A percentile compares a stretch with the other conserved stretches of the same genome.
phyloP scores from a whole-genome alignment of 306 rosid genomes.

The Lathyrus tuberosus region DNA sequence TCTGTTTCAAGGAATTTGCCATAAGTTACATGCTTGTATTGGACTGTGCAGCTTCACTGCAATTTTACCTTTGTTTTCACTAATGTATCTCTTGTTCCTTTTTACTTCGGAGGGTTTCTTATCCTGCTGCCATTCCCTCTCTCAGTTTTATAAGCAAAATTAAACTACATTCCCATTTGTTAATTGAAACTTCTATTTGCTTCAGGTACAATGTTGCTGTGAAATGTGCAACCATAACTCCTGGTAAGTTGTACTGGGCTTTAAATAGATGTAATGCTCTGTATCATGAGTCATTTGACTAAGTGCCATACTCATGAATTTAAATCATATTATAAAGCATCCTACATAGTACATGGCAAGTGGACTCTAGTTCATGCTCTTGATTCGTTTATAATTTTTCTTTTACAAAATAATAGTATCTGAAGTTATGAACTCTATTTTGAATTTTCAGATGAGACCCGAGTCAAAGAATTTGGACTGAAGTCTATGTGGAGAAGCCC shows the following conservation, averaged over 20 bases:
- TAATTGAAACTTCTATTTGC: conserved; percentile 29
- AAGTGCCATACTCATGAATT: background rate
- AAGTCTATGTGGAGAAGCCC: conserved; percentile 99
- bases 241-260: conserved; percentile 62
- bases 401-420: conserved; percentile 3
- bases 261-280: conserved; percentile 21
- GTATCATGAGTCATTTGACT: conserved; percentile 3
- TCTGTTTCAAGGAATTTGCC: conserved; percentile 14
- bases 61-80: conserved; percentile 7
- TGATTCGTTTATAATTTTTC: conserved; percentile 9
- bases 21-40: conserved; percentile 5
- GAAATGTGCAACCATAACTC: conserved; percentile 96
- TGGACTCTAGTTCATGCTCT: conserved; percentile 18
- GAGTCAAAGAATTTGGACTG: conserved; percentile 92
- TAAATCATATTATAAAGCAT: conserved; percentile 16
- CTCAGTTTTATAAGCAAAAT: background rate
- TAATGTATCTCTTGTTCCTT: background rate
- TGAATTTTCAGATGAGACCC: conserved; percentile 75
- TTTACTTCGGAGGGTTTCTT: conserved; percentile 20
- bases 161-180: conserved; percentile 18
- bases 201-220: conserved; percentile 93
- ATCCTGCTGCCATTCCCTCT: background rate
- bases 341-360: conserved; percentile 18
- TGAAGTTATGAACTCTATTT: conserved; percentile 23
- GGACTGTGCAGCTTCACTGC: conserved; percentile 7